Evolutionary conservation across 768 basidiomycete genomes (phyloP), one percentile per base, ranked within the genome.

Genomic region (Daedalea quercina): DNA sequence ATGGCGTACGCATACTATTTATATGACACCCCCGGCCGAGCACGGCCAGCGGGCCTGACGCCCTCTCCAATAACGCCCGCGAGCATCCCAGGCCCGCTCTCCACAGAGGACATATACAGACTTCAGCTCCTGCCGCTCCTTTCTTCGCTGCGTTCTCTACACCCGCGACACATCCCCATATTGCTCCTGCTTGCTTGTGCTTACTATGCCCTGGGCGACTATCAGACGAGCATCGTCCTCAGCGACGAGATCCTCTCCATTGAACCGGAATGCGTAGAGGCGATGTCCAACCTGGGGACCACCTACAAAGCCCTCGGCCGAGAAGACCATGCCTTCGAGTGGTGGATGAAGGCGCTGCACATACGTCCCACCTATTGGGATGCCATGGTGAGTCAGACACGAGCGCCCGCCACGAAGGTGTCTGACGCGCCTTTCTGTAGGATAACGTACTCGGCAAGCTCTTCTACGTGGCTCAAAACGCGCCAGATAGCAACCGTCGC

Each of bases 201-300:
- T 0, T 65, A 69, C 40, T 64, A 69, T 52, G 63, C 70, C 7
- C 58, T 67, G 3, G 69, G 68, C 2, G 65, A 72, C 33, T 62
- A 63, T 26, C 60, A 66, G 15, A 50, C 59, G 12, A 66, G 67
- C 51, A 50, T 71, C 2, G 42, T 54, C 12, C 52, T 65, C 43
- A 71, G 68, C 57, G 58, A 64, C 25, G 65, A 68, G n/a, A 72
- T 73, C 20, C 61, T 74, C 26, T 23, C 54, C 41, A 54, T 65
- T 12, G 60, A 69, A 34, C 55, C 65, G 0, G 56, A 63, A 24
- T 66, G 56, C 28, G 61, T 65, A 43, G 73, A 74, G 55, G 71
- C 71, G 17, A 71, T 74, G 72, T 67, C 60, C 42, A 74, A 74
- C 53, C 68, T 73, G 28, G 73, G 72, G 8, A 69, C 68, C 24